phyloP scores from a whole-genome alignment of 352 stramenopile species.

The Phytophthora hibernalis region DNA sequence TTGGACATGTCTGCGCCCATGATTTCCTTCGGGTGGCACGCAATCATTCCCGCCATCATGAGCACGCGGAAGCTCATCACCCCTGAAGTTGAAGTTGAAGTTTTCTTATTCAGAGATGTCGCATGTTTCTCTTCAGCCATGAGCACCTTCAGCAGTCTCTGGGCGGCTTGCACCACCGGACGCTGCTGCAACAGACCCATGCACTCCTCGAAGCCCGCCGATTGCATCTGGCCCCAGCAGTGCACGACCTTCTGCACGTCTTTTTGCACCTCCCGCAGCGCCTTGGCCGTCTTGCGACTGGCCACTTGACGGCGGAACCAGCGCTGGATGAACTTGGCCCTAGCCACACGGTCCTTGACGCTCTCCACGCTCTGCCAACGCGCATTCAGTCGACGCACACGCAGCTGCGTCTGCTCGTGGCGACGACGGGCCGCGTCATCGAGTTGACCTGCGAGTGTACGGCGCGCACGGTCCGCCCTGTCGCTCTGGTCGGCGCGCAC shows the following conservation, averaged over 20 bases:
- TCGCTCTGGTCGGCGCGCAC: slow-evolving; percentile 55
- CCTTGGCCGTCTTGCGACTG: slow-evolving; percentile 45
- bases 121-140: slow-evolving; percentile 30
- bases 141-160: slow-evolving; percentile 65
- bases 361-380: slow-evolving; percentile 78
- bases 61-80: slow-evolving; percentile 65
- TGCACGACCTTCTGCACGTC: slow-evolving; percentile 50
- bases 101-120: slow-evolving; percentile 12
- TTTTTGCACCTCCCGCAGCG: slow-evolving; percentile 41
- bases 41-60: slow-evolving; percentile 78
- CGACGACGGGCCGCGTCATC: slow-evolving; percentile 55
- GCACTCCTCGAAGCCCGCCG: slow-evolving; percentile 57
- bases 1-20: slow-evolving; percentile 60
- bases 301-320: slow-evolving; percentile 70
- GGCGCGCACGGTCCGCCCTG: slow-evolving; percentile 44
- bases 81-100: slow-evolving; percentile 5
- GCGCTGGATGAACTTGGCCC: slow-evolving; percentile 78
- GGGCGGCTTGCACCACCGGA: slow-evolving; percentile 53
- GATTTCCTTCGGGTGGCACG: slow-evolving; percentile 68
- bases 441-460: slow-evolving; percentile 54
- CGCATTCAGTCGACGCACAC: slow-evolving; percentile 54
- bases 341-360: slow-evolving; percentile 65
- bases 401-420: slow-evolving; percentile 58
- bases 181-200: slow-evolving; percentile 73
- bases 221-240: slow-evolving; percentile 53